phyloP scores from a whole-genome alignment of 805 yeast genomes.

The Scheffersomyces stipitis region DNA sequence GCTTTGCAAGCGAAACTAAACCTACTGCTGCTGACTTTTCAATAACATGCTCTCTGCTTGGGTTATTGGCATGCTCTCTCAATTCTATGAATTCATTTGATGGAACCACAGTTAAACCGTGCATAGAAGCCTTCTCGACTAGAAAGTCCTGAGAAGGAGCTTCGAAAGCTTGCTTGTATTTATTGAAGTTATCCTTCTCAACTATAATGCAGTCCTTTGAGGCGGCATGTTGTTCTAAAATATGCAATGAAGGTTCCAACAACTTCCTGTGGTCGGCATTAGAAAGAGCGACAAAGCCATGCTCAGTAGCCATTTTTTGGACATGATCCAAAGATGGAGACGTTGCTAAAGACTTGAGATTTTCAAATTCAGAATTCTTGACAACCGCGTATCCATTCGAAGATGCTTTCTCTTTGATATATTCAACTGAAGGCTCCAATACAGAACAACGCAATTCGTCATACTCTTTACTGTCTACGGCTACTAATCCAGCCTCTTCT shows the following conservation, averaged over 20 bases:
- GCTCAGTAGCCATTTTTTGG: slow-evolving; percentile 13
- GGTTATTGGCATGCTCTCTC: slow-evolving; percentile 13
- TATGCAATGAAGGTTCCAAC: slow-evolving; percentile 9
- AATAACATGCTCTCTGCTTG: slow-evolving; percentile 12
- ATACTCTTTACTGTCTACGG: slow-evolving; percentile 2
- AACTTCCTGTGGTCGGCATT: slow-evolving; percentile 10
- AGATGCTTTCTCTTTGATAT: not conserved
- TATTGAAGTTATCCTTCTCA: slow-evolving; percentile 5
- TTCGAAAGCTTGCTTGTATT: slow-evolving; percentile 14
- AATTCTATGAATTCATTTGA: slow-evolving; percentile 8
- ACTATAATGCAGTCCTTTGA: slow-evolving; percentile 10
- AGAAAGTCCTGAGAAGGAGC: slow-evolving; percentile 12
- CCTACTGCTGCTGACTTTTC: slow-evolving; percentile 12
- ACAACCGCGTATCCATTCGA: slow-evolving; percentile 5
- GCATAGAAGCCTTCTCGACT: slow-evolving; percentile 8
- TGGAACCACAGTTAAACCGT: slow-evolving; percentile 8
- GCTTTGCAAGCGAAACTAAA: slow-evolving; percentile 8
- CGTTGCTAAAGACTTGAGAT: slow-evolving; percentile 5
- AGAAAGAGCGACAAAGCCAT: slow-evolving; percentile 13
- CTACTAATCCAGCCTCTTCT: slow-evolving; percentile 8
- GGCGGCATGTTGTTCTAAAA: slow-evolving; percentile 6
- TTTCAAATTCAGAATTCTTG: slow-evolving; percentile 3
- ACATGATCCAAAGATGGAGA: slow-evolving; percentile 4
- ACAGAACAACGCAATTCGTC: not conserved
- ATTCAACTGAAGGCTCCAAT: not conserved